Evolutionary conservation across 2,329 filamentous ascomycete genomes (phyloP).

Genomic region (Ophiobolus disseminans): DNA sequence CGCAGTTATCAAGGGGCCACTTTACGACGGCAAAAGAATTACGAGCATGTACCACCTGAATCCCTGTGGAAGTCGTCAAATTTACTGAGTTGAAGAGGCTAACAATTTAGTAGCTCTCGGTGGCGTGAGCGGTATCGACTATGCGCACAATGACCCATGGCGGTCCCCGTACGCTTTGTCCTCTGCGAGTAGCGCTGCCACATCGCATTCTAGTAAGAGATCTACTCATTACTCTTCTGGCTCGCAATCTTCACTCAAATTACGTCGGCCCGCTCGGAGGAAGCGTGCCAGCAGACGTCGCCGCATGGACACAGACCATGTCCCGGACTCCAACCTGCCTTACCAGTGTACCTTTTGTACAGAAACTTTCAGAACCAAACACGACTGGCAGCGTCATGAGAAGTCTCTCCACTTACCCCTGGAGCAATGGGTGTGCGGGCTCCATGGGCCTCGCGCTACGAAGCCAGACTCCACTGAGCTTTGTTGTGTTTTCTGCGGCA

Average conservation of each 20-base stretch:
- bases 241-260: slow-evolving; percentile 23
- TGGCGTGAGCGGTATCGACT: slow-evolving; percentile 1
- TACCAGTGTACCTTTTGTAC: slow-evolving; percentile 43
- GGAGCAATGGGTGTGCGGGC: slow-evolving; percentile 35
- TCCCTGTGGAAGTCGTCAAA: not conserved
- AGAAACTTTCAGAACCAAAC: slow-evolving; percentile 39
- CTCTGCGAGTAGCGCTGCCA: slow-evolving; percentile 32
- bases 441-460: slow-evolving; percentile 16
- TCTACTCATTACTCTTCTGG: slow-evolving; percentile 21
- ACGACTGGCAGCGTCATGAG: slow-evolving; percentile 41
- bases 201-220: slow-evolving; percentile 31
- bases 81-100: too few relatives aligned
- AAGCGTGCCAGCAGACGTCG: slow-evolving; percentile 16
- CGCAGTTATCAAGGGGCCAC: too few relatives aligned
- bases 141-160: slow-evolving; percentile 14
- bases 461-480: slow-evolving; percentile 19
- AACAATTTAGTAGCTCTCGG: not conserved
- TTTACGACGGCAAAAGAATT: too few relatives aligned
- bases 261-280: slow-evolving; percentile 16
- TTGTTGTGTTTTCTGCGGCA: slow-evolving; percentile 31
- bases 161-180: slow-evolving; percentile 21
- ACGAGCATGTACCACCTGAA: too few relatives aligned
- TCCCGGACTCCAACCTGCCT: slow-evolving; percentile 17
- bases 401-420: slow-evolving; percentile 37
- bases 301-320: slow-evolving; percentile 15